phyloP scores from a whole-genome alignment of 2,329 filamentous ascomycete genomes.

The Aspergillus sp. region DNA sequence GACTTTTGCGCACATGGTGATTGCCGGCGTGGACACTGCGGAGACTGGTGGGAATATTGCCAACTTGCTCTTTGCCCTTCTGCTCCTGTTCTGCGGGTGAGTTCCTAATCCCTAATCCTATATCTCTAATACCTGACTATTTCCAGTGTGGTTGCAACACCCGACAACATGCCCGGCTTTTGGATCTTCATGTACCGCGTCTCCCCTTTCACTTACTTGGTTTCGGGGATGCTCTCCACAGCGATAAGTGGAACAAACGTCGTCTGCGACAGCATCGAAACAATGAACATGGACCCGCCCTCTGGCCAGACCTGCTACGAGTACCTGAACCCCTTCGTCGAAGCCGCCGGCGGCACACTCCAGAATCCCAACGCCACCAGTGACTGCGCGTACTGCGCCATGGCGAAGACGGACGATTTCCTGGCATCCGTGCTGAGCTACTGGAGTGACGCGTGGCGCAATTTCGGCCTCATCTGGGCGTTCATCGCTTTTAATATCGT shows the following conservation, averaged over 20 bases:
- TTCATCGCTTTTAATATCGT: slow-evolving; percentile 65
- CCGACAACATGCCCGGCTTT: slow-evolving; percentile 63
- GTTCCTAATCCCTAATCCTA: not conserved
- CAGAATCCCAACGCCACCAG: slow-evolving; percentile 45
- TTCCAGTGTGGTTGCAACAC: slow-evolving; percentile 49
- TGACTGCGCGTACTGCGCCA: slow-evolving; percentile 52
- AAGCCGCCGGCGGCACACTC: slow-evolving; percentile 40
- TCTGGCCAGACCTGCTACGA: slow-evolving; percentile 60
- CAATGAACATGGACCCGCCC: slow-evolving; percentile 49
- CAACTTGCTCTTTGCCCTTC: slow-evolving; percentile 60
- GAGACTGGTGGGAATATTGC: slow-evolving; percentile 67
- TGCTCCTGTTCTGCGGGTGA: slow-evolving; percentile 56
- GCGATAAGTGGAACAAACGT: slow-evolving; percentile 34
- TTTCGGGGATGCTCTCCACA: slow-evolving; percentile 45
- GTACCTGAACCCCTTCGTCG: slow-evolving; percentile 47
- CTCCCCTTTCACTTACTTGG: slow-evolving; percentile 65
- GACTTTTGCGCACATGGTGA: slow-evolving; percentile 72
- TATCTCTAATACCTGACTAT: not conserved
- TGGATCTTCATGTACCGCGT: slow-evolving; percentile 78
- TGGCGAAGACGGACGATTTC: slow-evolving; percentile 49
- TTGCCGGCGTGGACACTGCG: slow-evolving; percentile 67
- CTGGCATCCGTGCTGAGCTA: slow-evolving; percentile 42
- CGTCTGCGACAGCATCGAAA: slow-evolving; percentile 33
- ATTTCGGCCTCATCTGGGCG: slow-evolving; percentile 69
- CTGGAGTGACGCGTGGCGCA: slow-evolving; percentile 59